Percentiles rank a stretch among this genome's conserved stretches.
Conservation (phyloP, 345 rosid genomes). For the Linum trigynum region DNA sequence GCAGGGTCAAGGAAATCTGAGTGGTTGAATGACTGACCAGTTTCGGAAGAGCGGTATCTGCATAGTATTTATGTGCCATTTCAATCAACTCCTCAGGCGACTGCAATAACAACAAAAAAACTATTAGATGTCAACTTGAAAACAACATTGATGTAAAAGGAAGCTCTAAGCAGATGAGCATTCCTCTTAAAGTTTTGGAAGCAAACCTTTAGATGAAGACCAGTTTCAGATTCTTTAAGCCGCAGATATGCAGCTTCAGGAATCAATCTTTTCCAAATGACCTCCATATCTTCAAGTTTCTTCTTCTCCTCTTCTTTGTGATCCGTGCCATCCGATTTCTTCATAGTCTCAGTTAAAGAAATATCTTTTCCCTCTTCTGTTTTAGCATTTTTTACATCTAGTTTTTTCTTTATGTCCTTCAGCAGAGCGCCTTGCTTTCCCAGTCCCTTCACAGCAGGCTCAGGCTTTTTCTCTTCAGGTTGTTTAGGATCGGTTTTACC, state of each 20-base stretch:
- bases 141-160: neutral
- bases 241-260: slow-evolving; percentile 24
- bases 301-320: slow-evolving; percentile 53
- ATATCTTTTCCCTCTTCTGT: slow-evolving; percentile 51
- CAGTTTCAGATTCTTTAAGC: slow-evolving; percentile 31
- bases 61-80: slow-evolving; percentile 26
- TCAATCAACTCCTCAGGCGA: slow-evolving; percentile 24
- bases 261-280: slow-evolving; percentile 35
- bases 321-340: slow-evolving; percentile 36
- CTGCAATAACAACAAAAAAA: slow-evolving; percentile 14
- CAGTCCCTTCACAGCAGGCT: slow-evolving; percentile 87
- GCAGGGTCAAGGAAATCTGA: neutral
- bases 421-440: slow-evolving; percentile 92
- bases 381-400: slow-evolving; percentile 54
- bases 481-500: slow-evolving; percentile 65
- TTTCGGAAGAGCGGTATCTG: slow-evolving; percentile 25
- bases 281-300: slow-evolving; percentile 46
- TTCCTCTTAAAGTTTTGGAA: slow-evolving; percentile 10
- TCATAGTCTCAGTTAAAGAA: slow-evolving; percentile 33
- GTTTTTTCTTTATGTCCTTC: slow-evolving; percentile 78
- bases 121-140: neutral
- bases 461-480: slow-evolving; percentile 64
- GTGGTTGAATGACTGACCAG: slow-evolving; percentile 30
- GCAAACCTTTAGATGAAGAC: slow-evolving; percentile 30
- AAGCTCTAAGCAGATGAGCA: slow-evolving; percentile 6